Evolutionary conservation across 2,329 filamentous ascomycete species (phyloP).

Genomic region (Teratosphaeria destructans): DNA sequence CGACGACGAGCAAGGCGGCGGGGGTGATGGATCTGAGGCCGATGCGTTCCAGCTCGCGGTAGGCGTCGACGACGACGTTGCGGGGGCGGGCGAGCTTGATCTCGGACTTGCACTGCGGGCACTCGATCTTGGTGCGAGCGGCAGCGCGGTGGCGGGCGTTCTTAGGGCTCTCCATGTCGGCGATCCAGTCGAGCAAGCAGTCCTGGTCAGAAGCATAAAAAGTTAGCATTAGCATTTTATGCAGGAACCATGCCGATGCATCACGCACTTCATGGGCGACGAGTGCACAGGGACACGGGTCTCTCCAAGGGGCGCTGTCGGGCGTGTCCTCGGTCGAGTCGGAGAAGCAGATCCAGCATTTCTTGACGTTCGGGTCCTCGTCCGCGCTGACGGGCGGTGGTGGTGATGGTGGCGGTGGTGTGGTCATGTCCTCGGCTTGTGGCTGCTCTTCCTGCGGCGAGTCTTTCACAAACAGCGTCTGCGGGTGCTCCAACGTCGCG

Average conservation of each 20-base stretch:
- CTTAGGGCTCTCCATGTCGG: conserved; percentile 65
- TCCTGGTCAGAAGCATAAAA: conserved; percentile 23
- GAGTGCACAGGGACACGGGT: conserved; percentile 81
- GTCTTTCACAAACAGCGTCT: conserved; percentile 35
- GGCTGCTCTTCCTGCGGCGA: background rate
- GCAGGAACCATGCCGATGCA: no score
- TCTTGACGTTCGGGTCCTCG: conserved; percentile 32
- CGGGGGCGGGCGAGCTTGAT: conserved; percentile 67
- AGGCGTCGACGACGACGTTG: conserved; percentile 59
- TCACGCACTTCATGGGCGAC: conserved; percentile 62
- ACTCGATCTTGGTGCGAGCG: conserved; percentile 54
- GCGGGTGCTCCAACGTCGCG: conserved; percentile 34
- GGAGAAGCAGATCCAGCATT: conserved; percentile 61
- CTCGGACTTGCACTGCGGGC: conserved; percentile 78
- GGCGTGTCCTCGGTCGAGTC: conserved; percentile 56
- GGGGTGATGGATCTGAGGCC: conserved; percentile 55
- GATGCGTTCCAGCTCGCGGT: conserved; percentile 48
- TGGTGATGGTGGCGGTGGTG: conserved; percentile 3
- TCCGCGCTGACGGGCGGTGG: conserved; percentile 16
- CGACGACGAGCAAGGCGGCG: conserved; percentile 46
- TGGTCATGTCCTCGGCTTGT: conserved; percentile 1
- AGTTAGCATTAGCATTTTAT: no score
- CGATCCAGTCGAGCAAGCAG: conserved; percentile 84
- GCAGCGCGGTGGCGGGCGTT: conserved; percentile 37
- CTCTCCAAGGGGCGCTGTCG: conserved; percentile 61